Percentiles rank a stretch among this genome's conserved stretches.
Evolutionary conservation across 2,329 filamentous ascomycete species (phyloP).

Genomic region (Trichoderma guizhouense): DNA sequence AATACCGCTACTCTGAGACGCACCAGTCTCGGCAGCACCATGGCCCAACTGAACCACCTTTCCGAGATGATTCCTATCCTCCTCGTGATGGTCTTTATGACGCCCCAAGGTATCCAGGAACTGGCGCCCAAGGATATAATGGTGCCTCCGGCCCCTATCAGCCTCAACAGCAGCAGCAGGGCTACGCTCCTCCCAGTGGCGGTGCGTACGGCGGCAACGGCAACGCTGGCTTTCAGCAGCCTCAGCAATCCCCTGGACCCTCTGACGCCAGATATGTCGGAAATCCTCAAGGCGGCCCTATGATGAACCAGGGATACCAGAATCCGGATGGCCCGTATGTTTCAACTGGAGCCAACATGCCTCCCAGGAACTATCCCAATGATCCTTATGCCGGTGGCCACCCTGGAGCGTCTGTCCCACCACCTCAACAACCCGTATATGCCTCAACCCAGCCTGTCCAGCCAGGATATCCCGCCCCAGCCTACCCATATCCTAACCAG

Average conservation of each 20-base stretch:
- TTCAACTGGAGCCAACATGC: constrained; percentile 36
- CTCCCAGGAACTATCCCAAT: constrained; percentile 24
- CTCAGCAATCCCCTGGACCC: constrained; percentile 33
- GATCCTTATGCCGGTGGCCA: constrained; percentile 34
- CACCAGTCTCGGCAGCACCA: constrained; percentile 47
- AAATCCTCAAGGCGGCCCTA: constrained; percentile 28
- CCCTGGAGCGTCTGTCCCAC: constrained; percentile 29
- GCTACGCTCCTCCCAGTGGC: constrained; percentile 32
- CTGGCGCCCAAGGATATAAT: constrained; percentile 47
- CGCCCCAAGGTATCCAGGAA: constrained; percentile 49
- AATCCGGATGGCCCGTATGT: constrained; percentile 35
- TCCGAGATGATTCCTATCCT: constrained; percentile 34
- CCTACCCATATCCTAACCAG: constrained; percentile 36
- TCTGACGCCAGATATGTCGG: constrained; percentile 34
- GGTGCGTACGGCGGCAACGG: constrained; percentile 30
- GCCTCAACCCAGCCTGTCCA: constrained; percentile 31
- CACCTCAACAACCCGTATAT: constrained; percentile 34
- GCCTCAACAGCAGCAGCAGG: constrained; percentile 22
- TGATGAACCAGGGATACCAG: constrained; percentile 34
- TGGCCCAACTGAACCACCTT: constrained; percentile 43
- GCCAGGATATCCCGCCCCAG: constrained; percentile 32
- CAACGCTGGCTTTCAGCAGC: constrained; percentile 30
- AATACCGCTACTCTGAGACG: constrained; percentile 55
- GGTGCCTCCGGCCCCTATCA: constrained; percentile 40
- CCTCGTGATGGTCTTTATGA: constrained; percentile 43